Evolutionary conservation across 176 grass and related monocot species (phyloP).

Genomic region (Oryza glumipatula): DNA sequence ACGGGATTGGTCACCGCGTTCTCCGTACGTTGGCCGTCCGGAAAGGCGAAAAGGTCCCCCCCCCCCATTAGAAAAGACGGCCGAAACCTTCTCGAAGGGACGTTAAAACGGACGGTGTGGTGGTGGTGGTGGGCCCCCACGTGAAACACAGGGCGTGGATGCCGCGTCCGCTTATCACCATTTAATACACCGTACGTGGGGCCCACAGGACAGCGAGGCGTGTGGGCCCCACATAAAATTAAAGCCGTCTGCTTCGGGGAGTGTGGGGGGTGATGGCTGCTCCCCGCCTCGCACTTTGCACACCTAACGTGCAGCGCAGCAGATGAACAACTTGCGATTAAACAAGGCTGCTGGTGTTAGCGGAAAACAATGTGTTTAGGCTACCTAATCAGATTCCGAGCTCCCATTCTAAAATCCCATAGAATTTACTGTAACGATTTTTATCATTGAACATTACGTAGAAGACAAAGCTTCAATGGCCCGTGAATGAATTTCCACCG

Average conservation of each 20-base stretch:
- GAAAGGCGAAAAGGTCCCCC: constrained; percentile 12
- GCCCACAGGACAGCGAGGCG: neutral
- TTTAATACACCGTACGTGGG: neutral
- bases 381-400: neutral
- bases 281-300: neutral
- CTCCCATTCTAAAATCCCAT: neutral
- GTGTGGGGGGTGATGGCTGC: neutral
- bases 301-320: neutral
- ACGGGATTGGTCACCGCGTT: neutral
- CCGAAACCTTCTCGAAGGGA: neutral
- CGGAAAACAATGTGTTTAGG: constrained; percentile 12
- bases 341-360: neutral
- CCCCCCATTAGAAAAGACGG: neutral
- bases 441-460: neutral
- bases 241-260: constrained; percentile 24
- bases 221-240: neutral
- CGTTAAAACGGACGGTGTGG: constrained; percentile 6
- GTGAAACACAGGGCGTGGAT: neutral
- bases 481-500: neutral
- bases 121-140: neutral
- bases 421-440: neutral
- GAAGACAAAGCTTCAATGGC: neutral
- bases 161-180: constrained; percentile 32
- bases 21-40: neutral
- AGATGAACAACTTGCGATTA: neutral